Evolutionary conservation across 2,329 filamentous ascomycete genomes (phyloP), one percentile per base, ranked within the genome.

Genomic region (Pseudogymnoascus sp.): DNA sequence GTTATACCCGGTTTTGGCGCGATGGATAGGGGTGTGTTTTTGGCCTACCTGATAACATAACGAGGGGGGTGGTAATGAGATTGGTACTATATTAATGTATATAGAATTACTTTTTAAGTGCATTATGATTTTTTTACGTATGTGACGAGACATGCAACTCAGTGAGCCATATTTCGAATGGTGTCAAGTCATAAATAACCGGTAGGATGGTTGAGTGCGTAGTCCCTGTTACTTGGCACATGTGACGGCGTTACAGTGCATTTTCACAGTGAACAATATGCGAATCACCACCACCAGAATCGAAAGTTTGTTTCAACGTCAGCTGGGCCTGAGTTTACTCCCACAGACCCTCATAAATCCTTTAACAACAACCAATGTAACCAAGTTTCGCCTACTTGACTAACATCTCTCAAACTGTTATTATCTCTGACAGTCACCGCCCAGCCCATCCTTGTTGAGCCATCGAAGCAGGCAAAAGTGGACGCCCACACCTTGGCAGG

Each of bases 1-100:
- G 46, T 56, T 56, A 56, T 56, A 56, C 46, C 46, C 46, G n/a
- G 25, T 56, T 56, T 56, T 56, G 46, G 46, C 46, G 46, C 25
- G 46, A 31, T 56, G 46, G 46, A 56, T 56, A 25, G 25, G 10
- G 44, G 28, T 18, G 46, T 31, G n/a, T 18, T 56, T 56, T 56
- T 56, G 10, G 28, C n/a, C n/a, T 56, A 5, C n/a, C 46, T 34
- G 25, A 31, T 53, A n/a, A 18, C 21, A 8, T 34, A 12, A 34
- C 11, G 28, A 31, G 14, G 14, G 25, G 11, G 42, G 14, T 53
- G 46, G 34, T 56, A 56, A 56, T 56, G 46, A 56, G n/a, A 18
- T 56, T 56, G 31, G 46, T 34, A 56, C 46, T 56, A 56, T 56
- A 18, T 34, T 56, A 18, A 56, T 56, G 46, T 34, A 56, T 56